Base-by-base conservation (phyloP, 352 stramenopile genomes). In the Phytophthora capsici region DNA sequence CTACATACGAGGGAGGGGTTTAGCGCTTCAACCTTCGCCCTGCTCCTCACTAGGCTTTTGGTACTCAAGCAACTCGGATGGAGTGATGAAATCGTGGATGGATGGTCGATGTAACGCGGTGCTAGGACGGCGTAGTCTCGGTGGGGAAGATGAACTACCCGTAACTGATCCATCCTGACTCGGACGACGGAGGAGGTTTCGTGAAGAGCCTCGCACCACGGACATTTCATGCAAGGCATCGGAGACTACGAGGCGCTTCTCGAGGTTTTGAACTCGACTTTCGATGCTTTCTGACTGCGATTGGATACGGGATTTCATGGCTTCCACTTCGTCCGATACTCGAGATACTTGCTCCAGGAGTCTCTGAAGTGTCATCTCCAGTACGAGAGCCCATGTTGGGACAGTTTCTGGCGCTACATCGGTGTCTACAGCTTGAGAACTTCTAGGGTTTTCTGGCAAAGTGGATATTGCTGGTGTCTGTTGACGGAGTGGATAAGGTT, bases 11-110 rank as follows among this genome's bases (percentile, higher is more conserved):
- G 44, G 45, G 25, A 46, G 44, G 45, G 32, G 20, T 43, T 9
- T 47, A 34, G 41, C 25, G 17, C 19, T 20, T 71, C 56, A 71
- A 46, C 64, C 52, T 53, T 73, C 46, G 37, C 51, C 57, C 2
- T 69, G 45, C 2, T 61, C 64, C 22, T 69, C 64, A 25, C 59
- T 50, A 10, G 58, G 32, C 16, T 58, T 74, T 60, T 91, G 66
- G 55, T 88, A 87, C 54, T 89, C 80, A 34, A 78, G 75, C 5
- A 89, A 71, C 49, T 91, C 82, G n/a, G 75, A 83, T 25, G 70
- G 46, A 4, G 80, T 82, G 20, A 88, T 65, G 25, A 89, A 89
- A 40, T 77, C 84, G 49, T 78, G 74, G 55, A 89, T 82, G 38
- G 82, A 88, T 40, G 82, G 78, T 38, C 44, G 68, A 5, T 65